phyloP scores from a whole-genome alignment of 345 rosid genomes.

The Hypericum androsaemum region DNA sequence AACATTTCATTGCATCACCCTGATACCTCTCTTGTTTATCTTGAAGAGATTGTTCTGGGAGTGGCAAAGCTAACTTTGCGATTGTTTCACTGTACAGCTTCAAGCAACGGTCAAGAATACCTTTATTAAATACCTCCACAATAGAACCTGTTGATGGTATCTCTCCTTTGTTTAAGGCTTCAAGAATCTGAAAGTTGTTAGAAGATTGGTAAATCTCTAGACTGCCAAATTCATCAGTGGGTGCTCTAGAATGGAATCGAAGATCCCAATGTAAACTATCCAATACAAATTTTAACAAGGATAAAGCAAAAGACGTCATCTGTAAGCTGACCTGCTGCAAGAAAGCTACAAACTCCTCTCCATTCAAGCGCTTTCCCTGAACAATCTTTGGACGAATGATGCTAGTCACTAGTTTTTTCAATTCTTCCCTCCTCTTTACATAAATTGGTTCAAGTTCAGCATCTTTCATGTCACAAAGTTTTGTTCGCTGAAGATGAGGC shows the following conservation, averaged over 20 bases:
- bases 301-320: neutral
- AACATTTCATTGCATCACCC: conserved; percentile 48
- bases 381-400: conserved; percentile 83
- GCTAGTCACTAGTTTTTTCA: conserved; percentile 75
- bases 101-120: conserved; percentile 73
- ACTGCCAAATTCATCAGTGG: neutral
- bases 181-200: conserved; percentile 63
- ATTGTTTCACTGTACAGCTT: conserved; percentile 69
- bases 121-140: conserved; percentile 95
- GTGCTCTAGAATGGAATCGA: neutral
- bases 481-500: conserved; percentile 94
- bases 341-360: conserved; percentile 87
- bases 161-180: conserved; percentile 97
- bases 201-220: neutral
- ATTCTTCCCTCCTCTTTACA: conserved; percentile 64
- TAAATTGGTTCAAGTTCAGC: conserved; percentile 75
- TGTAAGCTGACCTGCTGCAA: conserved; percentile 63
- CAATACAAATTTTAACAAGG: neutral
- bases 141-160: conserved; percentile 98
- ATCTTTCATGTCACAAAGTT: conserved; percentile 95
- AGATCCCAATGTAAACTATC: neutral
- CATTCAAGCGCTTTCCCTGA: conserved; percentile 75
- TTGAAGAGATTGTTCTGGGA: conserved; percentile 52
- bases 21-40: conserved; percentile 54
- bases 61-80: conserved; percentile 53